phyloP scores from a whole-genome alignment of 2,329 filamentous ascomycete genomes.

The Aureobasidium musti region DNA sequence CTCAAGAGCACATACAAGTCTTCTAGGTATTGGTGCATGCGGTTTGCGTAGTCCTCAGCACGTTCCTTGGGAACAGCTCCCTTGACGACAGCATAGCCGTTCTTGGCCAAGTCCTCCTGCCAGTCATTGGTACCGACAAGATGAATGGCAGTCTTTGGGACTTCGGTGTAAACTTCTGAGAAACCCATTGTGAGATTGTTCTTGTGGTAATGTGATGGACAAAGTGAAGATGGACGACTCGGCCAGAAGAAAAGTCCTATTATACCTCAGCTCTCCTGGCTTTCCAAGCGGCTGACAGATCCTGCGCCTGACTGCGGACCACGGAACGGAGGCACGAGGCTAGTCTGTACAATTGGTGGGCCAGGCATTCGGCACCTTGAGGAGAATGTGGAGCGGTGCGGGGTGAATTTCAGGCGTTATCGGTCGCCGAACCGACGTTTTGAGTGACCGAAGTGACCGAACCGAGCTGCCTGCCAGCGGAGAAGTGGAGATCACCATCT shows the following conservation, averaged over 20 bases:
- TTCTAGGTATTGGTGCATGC: slow-evolving; percentile 40
- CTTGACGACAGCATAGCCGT: slow-evolving; percentile 53
- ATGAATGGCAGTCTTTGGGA: slow-evolving; percentile 24
- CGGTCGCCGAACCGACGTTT: neutral
- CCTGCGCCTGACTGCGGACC: neutral
- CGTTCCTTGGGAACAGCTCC: slow-evolving; percentile 49
- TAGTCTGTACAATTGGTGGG: neutral
- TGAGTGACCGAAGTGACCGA: slow-evolving; percentile 1
- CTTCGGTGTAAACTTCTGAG: slow-evolving; percentile 27
- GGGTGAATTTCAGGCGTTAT: neutral
- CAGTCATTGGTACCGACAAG: slow-evolving; percentile 18
- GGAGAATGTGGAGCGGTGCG: neutral
- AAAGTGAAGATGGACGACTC: neutral
- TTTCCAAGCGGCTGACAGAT: neutral
- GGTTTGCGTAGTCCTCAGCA: slow-evolving; percentile 43
- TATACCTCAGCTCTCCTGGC: neutral
- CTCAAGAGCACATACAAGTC: slow-evolving; percentile 34
- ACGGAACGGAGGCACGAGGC: neutral
- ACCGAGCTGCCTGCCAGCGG: neutral
- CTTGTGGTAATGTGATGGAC: neutral
- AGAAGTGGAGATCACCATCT: neutral
- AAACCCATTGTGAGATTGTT: slow-evolving; percentile 10
- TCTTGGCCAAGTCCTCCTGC: slow-evolving; percentile 32
- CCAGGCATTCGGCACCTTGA: neutral
- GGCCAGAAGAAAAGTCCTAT: neutral